Evolutionary conservation across 2,329 filamentous ascomycete genomes (phyloP).

Genomic region (Kalaharituber pfeilii): DNA sequence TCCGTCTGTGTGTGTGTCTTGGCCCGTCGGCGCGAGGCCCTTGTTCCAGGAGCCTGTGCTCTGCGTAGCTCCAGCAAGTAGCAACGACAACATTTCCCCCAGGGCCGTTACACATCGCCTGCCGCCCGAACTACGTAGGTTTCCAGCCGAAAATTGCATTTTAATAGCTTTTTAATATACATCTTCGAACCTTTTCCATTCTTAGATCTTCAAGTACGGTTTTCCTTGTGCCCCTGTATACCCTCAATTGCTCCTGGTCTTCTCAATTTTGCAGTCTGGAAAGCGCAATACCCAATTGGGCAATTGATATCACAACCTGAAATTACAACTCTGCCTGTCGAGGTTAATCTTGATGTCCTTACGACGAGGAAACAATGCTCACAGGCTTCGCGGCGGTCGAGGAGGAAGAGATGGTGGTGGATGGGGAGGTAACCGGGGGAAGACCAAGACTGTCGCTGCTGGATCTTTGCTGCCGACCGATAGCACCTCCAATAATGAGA

Average conservation of each 20-base stretch:
- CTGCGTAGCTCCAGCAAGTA: too few relatives aligned
- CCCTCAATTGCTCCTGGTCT: not conserved
- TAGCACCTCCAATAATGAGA: conserved; percentile 81
- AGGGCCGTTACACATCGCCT: not conserved
- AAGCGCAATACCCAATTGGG: not conserved
- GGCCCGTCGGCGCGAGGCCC: not conserved
- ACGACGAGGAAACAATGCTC: not conserved
- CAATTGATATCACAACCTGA: not conserved
- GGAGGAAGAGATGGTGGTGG: not conserved
- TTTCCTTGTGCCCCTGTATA: not conserved
- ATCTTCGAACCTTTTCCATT: not conserved
- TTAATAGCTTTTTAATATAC: not conserved
- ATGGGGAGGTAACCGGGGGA: not conserved
- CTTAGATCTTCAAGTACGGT: not conserved
- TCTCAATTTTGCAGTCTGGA: not conserved
- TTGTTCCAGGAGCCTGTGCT: not conserved
- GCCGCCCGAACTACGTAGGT: too few relatives aligned
- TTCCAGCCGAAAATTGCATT: too few relatives aligned
- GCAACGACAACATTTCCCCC: not conserved
- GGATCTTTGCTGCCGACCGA: conserved; percentile 58
- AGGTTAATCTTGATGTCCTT: not conserved
- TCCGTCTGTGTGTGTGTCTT: not conserved
- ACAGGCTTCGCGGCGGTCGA: not conserved
- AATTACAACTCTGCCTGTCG: too few relatives aligned
- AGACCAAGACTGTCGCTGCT: conserved; percentile 60